phyloP scores from a whole-genome alignment of 1,284 basidiomycete species.

The Cryptococcus sp. region DNA sequence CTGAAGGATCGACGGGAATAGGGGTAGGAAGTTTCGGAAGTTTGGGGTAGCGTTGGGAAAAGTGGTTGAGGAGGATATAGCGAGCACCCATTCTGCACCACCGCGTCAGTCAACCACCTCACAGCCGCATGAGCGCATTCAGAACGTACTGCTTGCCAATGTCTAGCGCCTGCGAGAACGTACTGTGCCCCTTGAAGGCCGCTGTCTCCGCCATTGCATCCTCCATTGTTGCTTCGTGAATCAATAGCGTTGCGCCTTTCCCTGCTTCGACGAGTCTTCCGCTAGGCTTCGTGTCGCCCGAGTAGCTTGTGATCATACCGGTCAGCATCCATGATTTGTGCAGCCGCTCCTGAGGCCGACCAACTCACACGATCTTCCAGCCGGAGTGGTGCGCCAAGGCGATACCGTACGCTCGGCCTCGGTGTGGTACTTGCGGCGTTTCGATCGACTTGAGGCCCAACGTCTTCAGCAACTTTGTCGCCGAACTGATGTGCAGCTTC shows the following conservation, averaged over 20 bases:
- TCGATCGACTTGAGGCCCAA: constrained; percentile 51
- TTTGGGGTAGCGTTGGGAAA: constrained; percentile 90
- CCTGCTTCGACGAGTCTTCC: constrained; percentile 66
- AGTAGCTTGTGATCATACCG: constrained; percentile 54
- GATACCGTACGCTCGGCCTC: constrained; percentile 65
- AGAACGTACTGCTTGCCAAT: constrained; percentile 63
- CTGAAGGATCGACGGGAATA: not conserved
- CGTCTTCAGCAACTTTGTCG: constrained; percentile 13
- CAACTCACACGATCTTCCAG: constrained; percentile 74
- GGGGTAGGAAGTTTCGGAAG: constrained; percentile 57
- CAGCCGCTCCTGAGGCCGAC: not conserved
- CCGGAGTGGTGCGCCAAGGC: constrained; percentile 65
- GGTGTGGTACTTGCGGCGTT: constrained; percentile 70
- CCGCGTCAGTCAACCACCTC: not conserved
- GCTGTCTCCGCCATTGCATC: constrained; percentile 70
- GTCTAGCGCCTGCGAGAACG: constrained; percentile 79
- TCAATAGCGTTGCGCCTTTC: constrained; percentile 69
- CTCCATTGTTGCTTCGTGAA: constrained; percentile 92
- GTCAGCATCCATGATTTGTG: too few relatives aligned
- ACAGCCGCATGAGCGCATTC: not conserved
- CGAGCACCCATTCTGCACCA: constrained; percentile 69
- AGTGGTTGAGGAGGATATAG: constrained; percentile 85
- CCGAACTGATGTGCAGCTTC: too few relatives aligned
- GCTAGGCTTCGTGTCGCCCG: constrained; percentile 83
- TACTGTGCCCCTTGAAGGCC: constrained; percentile 76